Evolutionary conservation across 257 asterid species (phyloP).

Genomic region (Rauvolfia tetraphylla): DNA sequence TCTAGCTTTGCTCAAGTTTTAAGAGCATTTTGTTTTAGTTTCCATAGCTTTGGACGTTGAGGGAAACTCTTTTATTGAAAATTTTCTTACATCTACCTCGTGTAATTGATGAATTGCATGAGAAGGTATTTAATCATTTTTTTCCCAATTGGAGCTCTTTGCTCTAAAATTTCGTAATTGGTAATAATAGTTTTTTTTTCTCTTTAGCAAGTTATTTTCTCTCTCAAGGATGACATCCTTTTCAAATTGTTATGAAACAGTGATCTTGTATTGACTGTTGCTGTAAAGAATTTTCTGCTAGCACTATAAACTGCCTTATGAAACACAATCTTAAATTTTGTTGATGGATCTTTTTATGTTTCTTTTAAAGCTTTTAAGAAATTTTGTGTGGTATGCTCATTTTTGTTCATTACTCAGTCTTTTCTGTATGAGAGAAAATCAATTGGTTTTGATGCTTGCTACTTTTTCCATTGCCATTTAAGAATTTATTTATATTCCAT

Average conservation of each 20-base stretch:
- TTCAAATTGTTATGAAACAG: too few relatives aligned
- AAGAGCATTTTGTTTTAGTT: neutral
- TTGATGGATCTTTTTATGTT: too few relatives aligned
- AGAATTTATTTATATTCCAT: too few relatives aligned
- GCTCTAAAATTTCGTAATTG: neutral
- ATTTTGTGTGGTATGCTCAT: neutral
- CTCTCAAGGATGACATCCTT: neutral
- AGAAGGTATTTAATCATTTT: neutral
- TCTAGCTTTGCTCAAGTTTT: neutral
- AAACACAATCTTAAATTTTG: neutral
- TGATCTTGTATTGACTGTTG: neutral
- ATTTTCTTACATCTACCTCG: neutral
- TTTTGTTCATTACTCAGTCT: neutral
- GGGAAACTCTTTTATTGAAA: neutral
- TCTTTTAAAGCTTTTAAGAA: neutral
- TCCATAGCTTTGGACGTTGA: neutral
- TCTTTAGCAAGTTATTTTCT: too few relatives aligned
- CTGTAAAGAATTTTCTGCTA: neutral
- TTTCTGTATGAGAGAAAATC: neutral
- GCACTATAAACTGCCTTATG: neutral
- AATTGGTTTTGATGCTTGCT: neutral
- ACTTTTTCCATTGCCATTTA: neutral
- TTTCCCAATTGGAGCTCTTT: neutral
- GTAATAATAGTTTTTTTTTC: too few relatives aligned
- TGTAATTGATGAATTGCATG: neutral